phyloP scores from a whole-genome alignment of 1,284 basidiomycete species.

The Megacollybia platyphylla region DNA sequence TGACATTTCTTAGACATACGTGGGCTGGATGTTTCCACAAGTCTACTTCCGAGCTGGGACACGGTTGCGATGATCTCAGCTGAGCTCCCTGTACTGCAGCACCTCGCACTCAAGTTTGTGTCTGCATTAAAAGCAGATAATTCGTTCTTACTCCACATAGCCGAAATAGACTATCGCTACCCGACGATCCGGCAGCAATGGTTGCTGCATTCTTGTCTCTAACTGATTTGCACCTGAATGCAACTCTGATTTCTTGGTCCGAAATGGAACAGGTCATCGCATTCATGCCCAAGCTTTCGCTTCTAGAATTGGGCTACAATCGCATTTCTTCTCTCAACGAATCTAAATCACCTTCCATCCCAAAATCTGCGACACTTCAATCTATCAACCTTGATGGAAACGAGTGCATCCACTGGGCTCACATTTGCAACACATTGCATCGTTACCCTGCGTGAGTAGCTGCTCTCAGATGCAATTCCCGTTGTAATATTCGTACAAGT shows the following conservation, averaged over 20 bases:
- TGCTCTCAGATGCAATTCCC: slow-evolving; percentile 5
- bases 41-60: slow-evolving; percentile 65
- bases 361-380: slow-evolving; percentile 22
- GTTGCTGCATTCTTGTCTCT: slow-evolving; percentile 39
- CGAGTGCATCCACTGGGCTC: slow-evolving; percentile 45
- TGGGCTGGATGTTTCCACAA: slow-evolving; percentile 75
- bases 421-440: slow-evolving; percentile 32
- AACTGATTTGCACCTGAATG: slow-evolving; percentile 66
- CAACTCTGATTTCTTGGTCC: slow-evolving; percentile 57
- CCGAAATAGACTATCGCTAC: slow-evolving; percentile 42
- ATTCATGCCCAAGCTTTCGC: slow-evolving; percentile 47
- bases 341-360: slow-evolving; percentile 8
- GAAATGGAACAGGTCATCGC: slow-evolving; percentile 43
- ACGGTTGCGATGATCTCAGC: slow-evolving; percentile 51
- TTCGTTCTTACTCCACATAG: slow-evolving; percentile 21
- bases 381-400: slow-evolving; percentile 73
- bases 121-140: slow-evolving; percentile 5
- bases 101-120: slow-evolving; percentile 69
- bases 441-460: slow-evolving; percentile 36
- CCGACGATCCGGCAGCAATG: slow-evolving; percentile 15
- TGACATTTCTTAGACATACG: slow-evolving; percentile 44
- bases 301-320: slow-evolving; percentile 76
- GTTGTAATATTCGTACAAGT: slow-evolving; percentile 17
- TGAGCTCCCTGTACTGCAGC: slow-evolving; percentile 52
- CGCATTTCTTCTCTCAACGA: slow-evolving; percentile 26